Evolutionary conservation across 352 stramenopile genomes (phyloP), one percentile per base, ranked within the genome.

Genomic region (Globisporangium echinulatum): DNA sequence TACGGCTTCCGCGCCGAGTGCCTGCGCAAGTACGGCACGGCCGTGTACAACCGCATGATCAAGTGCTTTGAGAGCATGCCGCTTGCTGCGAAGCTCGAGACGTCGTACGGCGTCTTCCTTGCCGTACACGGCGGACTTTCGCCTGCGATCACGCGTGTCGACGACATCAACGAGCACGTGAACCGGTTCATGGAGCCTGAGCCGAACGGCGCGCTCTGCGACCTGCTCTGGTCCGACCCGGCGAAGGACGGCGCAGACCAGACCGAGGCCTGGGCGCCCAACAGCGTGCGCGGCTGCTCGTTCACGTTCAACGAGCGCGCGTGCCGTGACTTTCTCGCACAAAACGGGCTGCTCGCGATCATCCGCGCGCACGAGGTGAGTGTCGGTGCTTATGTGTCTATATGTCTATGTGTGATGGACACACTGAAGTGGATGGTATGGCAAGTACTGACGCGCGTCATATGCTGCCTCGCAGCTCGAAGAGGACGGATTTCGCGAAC

Each of bases 1-100:
- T 99, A 99, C 72, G 98, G 98, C n/a, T 99, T 99, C 67, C 99
- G 99, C 52, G 92, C 98, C 67, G 98, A 99, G 76, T 99, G 98
- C 50, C 65, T 88, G 0, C 62, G 66, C 49, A 94, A 94, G 59
- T 94, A 91, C 61, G 84, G 84, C 7, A 74, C 80, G 15, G 61
- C 84, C 10, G 66, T 91, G 15, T 94, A 92, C 70, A 90, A 91
- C 59, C 82, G 82, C 52, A 79, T 81, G 63, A 72, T 94, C 64
- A 88, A 88, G 60, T 94, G 84, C 58, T 94, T 94, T 53, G 79
- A 94, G 64, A 85, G 69, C 64, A 85, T 94, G 75, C 82, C 84
- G 40, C 58, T 94, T 33, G 82, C 82, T 1, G 84, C 84, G 1
- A 75, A 67, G 25, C 63, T 93, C 3, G 70, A 83, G 54, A 94